Conservation (phyloP, 1,284 basidiomycete genomes). For the Cutaneotrichosporon curvatum region DNA sequence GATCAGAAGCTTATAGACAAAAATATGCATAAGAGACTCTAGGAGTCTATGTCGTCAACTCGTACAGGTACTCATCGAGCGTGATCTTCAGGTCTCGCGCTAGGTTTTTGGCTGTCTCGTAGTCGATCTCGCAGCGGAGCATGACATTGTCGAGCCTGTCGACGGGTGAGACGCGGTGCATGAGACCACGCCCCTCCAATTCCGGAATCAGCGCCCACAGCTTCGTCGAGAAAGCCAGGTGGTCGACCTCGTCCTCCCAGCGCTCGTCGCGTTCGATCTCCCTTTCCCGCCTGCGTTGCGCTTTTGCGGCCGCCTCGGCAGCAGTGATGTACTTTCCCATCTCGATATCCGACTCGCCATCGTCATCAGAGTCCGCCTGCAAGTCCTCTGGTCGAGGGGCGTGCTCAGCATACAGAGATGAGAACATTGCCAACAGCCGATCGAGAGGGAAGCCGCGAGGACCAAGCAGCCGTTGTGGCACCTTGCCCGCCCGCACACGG, state of each 20-base stretch:
- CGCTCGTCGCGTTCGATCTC: constrained; percentile 53
- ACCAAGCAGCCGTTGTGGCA: constrained; percentile 68
- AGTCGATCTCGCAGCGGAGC: constrained; percentile 68
- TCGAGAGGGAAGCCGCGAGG: constrained; percentile 76
- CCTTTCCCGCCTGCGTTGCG: constrained; percentile 60
- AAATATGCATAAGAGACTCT: neutral
- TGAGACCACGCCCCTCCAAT: constrained; percentile 59
- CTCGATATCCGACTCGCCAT: constrained; percentile 29
- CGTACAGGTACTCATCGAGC: constrained; percentile 67
- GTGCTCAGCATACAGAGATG: constrained; percentile 73
- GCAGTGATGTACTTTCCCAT: constrained; percentile 12
- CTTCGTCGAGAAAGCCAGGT: constrained; percentile 32
- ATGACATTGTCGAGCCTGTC: constrained; percentile 56
- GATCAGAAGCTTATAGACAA: constrained; percentile 4
- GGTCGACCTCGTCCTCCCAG: constrained; percentile 42
- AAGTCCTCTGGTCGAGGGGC: constrained; percentile 48
- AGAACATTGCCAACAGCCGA: constrained; percentile 72
- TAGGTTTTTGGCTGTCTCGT: constrained; percentile 56
- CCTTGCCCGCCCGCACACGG: constrained; percentile 35
- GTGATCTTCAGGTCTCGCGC: constrained; percentile 60
- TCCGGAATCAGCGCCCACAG: constrained; percentile 58
- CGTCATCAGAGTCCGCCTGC: constrained; percentile 17
- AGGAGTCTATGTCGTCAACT: constrained; percentile 36
- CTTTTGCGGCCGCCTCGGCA: constrained; percentile 15
- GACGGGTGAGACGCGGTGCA: constrained; percentile 58